Evolutionary conservation across 176 grass and related monocot genomes (phyloP).

Genomic region (Carex scoparia): DNA sequence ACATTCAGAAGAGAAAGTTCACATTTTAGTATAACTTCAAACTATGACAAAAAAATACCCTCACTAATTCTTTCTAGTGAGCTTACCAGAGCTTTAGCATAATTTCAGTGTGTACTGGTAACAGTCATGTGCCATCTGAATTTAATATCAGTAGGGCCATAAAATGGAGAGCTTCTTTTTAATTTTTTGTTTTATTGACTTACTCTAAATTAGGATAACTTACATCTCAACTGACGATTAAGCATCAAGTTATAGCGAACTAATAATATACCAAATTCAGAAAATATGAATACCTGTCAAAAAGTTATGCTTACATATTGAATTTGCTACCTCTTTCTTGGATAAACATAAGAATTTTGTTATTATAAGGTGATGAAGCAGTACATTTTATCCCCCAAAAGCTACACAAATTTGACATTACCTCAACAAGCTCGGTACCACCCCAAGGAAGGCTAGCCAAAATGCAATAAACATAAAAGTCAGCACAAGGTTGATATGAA

Average conservation of each 20-base stretch:
- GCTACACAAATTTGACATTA: slow-evolving; percentile 31
- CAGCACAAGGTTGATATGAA: slow-evolving; percentile 77
- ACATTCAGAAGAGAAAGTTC: slow-evolving; percentile 33
- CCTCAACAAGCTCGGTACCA: slow-evolving; percentile 87
- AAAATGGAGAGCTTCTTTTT: background rate
- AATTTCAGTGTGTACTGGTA: background rate
- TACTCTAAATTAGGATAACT: no score
- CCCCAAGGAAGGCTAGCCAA: slow-evolving; percentile 95
- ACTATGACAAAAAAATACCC: background rate
- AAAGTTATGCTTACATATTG: background rate
- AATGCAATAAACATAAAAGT: slow-evolving; percentile 98
- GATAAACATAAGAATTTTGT: slow-evolving; percentile 2
- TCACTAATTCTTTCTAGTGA: background rate
- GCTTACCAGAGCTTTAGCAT: background rate
- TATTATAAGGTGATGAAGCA: background rate
- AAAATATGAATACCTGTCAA: background rate
- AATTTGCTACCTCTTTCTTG: background rate
- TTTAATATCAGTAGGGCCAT: background rate
- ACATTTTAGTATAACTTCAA: slow-evolving; percentile 3
- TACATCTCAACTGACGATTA: no score
- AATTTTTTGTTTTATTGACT: background rate
- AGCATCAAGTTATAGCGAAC: background rate
- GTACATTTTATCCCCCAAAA: background rate
- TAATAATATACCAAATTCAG: background rate
- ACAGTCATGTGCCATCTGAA: background rate